Conservation (phyloP, 805 yeast genomes). For the Candida nanaspora region DNA sequence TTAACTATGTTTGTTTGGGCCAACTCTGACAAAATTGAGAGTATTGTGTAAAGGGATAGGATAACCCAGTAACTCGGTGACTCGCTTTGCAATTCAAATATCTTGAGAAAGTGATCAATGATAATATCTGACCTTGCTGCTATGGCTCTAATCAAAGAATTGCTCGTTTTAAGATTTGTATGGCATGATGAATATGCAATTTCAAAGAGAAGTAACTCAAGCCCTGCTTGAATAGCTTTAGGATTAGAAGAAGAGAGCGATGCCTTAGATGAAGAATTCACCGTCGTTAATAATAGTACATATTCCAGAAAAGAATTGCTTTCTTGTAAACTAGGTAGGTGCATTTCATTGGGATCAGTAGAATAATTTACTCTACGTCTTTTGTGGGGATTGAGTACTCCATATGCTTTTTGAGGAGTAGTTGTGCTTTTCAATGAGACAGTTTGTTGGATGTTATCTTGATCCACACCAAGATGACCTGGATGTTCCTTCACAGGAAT, state of each 20-base stretch:
- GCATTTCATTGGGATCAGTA: no score
- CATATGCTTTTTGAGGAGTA: no score
- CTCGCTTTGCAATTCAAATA: slow-evolving; percentile 14
- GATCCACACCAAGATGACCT: no score
- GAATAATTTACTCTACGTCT: no score
- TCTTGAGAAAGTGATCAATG: slow-evolving; percentile 7
- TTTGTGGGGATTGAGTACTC: no score
- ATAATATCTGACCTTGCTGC: slow-evolving; percentile 1
- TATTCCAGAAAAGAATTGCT: no score
- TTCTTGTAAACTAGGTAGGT: no score
- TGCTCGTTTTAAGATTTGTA: not conserved
- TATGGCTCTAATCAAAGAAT: not conserved
- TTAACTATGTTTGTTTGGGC: not conserved
- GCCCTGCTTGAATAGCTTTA: not conserved
- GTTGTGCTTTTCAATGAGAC: no score
- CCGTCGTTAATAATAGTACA: not conserved
- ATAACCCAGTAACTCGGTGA: slow-evolving; percentile 10
- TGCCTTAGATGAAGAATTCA: no score
- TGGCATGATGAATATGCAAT: not conserved
- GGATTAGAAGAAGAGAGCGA: not conserved
- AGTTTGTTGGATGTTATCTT: no score
- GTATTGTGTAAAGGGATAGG: slow-evolving; percentile 4
- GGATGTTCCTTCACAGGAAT: no score
- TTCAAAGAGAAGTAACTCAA: not conserved
- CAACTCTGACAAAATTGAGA: slow-evolving; percentile 2